phyloP scores from a whole-genome alignment of 495 filamentous ascomycete species.

The Tricharina praecox region DNA sequence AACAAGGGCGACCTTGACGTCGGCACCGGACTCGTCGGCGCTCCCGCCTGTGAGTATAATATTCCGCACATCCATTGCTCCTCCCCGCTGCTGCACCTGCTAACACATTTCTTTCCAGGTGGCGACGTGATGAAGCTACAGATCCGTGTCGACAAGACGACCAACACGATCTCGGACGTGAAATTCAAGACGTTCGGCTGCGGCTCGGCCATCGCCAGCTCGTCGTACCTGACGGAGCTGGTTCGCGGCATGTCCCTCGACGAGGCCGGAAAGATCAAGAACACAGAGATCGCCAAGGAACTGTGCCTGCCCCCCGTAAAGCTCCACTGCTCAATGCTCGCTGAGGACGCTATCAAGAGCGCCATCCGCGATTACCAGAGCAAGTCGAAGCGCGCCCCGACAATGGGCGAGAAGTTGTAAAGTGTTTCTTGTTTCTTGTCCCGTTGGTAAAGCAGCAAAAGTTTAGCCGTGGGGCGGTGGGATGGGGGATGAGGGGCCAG shows the following conservation, averaged over 20 bases:
- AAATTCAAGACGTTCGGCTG: slow-evolving; percentile 99
- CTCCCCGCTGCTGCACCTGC: background rate
- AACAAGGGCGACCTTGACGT: slow-evolving; percentile 70
- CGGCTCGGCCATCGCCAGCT: slow-evolving; percentile 83
- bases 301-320: slow-evolving; percentile 84
- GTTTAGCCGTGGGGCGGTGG: too few relatives aligned
- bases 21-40: slow-evolving; percentile 92
- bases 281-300: slow-evolving; percentile 92
- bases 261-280: slow-evolving; percentile 75
- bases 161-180: slow-evolving; percentile 80
- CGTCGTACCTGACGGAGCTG: slow-evolving; percentile 78
- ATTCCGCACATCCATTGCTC: slow-evolving; percentile 1
- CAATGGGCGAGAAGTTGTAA: background rate
- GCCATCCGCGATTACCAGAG: slow-evolving; percentile 95
- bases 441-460: too few relatives aligned
- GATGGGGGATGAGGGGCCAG: too few relatives aligned
- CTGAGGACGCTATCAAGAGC: slow-evolving; percentile 98
- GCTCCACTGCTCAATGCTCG: slow-evolving; percentile 96
- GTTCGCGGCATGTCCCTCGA: slow-evolving; percentile 93
- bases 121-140: slow-evolving; percentile 99
- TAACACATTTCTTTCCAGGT: slow-evolving; percentile 24
- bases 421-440: too few relatives aligned
- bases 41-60: slow-evolving; percentile 47
- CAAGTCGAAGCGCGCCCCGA: slow-evolving; percentile 35
- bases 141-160: slow-evolving; percentile 83